Evolutionary conservation across 495 filamentous ascomycete species (phyloP), one percentile per base, ranked within the genome.

Genomic region (Talaromyces nanjingensis): DNA sequence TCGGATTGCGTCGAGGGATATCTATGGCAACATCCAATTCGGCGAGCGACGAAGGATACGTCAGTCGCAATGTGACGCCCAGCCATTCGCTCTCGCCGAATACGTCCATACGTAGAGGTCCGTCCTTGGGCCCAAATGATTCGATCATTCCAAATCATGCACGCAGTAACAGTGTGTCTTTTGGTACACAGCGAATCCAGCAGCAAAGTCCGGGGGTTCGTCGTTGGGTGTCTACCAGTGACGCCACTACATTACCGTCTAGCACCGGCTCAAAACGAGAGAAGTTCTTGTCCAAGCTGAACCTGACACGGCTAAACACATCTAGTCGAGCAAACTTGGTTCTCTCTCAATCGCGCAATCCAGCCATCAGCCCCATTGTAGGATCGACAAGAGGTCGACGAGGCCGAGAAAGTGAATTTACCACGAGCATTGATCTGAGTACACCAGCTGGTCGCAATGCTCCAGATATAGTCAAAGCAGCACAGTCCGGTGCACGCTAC

Each of bases 361-460:
- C 29, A 53, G 12, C 24, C 25, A 14, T 49, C 22, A 34, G 45
- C 47, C 47, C 42, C 22, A 33, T 25, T 20, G 16, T 54, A 14
- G 37, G 60, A 11, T 59, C 59, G 3, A 55, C 57, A 20, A 65
- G 68, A 59, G 60, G 64, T 12, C 69, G 69, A 33, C 69, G 67
- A 4, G 66, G 65, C 16, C 58, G 66, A 56, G 68, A 72, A 63
- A 58, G 66, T n/a, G 66, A 73, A 53, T 65, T 72, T 6, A 69
- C 69, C 39, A 71, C 70, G 7, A 81, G 77, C 65, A 79, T 79
- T 59, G 78, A 81, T 63, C 65, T 81, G 22, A 68, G 65, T 12
- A 72, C 73, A 7, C 47, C 68, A 22, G 68, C 74, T 7, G 74
- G 69, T 6, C 65, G 69, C 16, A 70, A 66, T 39, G 74, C 75